phyloP scores from a whole-genome alignment of 2,329 filamentous ascomycete species.

The Harringtonia aguacate region DNA sequence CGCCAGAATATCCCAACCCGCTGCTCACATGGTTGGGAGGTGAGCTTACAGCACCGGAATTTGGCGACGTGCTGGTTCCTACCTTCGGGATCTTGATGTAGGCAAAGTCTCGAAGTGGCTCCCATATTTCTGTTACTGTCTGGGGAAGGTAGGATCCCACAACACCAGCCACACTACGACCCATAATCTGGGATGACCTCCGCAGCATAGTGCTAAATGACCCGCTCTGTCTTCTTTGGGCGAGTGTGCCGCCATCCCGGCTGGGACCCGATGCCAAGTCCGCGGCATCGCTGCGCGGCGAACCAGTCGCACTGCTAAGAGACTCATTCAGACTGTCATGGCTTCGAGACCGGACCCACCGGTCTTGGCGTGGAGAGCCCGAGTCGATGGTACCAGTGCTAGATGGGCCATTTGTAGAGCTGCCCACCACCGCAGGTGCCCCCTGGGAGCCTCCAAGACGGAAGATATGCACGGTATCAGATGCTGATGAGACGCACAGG shows the following conservation, averaged over 20 bases:
- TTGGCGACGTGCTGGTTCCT: slow-evolving; percentile 18
- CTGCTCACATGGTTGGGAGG: slow-evolving; percentile 10
- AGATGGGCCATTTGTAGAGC: slow-evolving; percentile 13
- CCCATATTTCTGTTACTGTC: slow-evolving; percentile 96
- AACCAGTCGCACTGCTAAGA: slow-evolving; percentile 29
- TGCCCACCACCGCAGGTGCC: slow-evolving; percentile 1
- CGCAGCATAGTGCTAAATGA: slow-evolving; percentile 84
- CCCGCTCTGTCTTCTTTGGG: slow-evolving; percentile 48
- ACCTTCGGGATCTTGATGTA: slow-evolving; percentile 83
- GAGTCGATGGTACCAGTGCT: slow-evolving; percentile 17
- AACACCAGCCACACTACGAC: slow-evolving; percentile 76
- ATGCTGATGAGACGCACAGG: slow-evolving; percentile 89
- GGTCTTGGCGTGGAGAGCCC: slow-evolving; percentile 32
- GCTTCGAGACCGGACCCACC: slow-evolving; percentile 42
- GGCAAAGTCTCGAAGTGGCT: slow-evolving; percentile 87
- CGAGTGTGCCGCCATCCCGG: slow-evolving; percentile 15
- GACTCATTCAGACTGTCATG: slow-evolving; percentile 47
- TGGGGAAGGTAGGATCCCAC: slow-evolving; percentile 87
- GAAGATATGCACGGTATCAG: slow-evolving; percentile 95
- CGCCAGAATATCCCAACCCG: slow-evolving; percentile 15
- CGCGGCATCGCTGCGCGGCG: slow-evolving; percentile 35
- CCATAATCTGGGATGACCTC: slow-evolving; percentile 90
- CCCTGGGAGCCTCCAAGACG: slow-evolving; percentile 50
- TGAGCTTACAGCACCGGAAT: neutral
- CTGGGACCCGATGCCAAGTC: slow-evolving; percentile 22